A percentile compares a stretch with the other conserved stretches of the same genome.
phyloP scores from a whole-genome alignment of 202 grass and related monocot genomes.

The Elaeis oleifera region DNA sequence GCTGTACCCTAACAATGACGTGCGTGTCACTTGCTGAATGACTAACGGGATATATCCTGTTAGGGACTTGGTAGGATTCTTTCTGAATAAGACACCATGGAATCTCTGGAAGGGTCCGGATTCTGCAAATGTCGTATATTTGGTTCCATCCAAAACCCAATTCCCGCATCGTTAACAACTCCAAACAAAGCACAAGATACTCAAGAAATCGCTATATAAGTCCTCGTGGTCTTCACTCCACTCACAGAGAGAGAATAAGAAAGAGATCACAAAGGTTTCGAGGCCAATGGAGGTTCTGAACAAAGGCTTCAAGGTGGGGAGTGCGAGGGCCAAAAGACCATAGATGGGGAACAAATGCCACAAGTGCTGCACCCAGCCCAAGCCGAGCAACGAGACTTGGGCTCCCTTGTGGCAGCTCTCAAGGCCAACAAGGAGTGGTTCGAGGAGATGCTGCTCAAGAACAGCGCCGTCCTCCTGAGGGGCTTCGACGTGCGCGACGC shows the following conservation, averaged over 20 bases:
- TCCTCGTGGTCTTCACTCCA: too few species aligned
- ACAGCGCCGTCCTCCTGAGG: slow-evolving; percentile 44
- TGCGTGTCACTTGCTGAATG: too few species aligned
- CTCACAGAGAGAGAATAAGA: background rate
- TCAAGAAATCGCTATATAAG: too few species aligned
- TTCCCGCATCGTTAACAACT: too few species aligned
- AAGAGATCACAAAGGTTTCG: background rate
- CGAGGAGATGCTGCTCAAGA: slow-evolving; percentile 31
- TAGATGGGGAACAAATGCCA: slow-evolving; percentile 53
- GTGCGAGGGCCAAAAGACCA: slow-evolving; percentile 46
- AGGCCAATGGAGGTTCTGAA: background rate
- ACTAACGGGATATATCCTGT: too few species aligned
- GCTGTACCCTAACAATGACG: too few species aligned
- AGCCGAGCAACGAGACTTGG: background rate
- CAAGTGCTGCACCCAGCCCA: slow-evolving; percentile 23
- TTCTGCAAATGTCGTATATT: too few species aligned
- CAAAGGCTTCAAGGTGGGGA: slow-evolving; percentile 30
- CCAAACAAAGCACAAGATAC: too few species aligned
- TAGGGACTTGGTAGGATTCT: too few species aligned
- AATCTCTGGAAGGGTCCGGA: too few species aligned
- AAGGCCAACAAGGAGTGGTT: slow-evolving; percentile 41
- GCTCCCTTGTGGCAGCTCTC: slow-evolving; percentile 32
- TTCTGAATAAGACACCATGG: too few species aligned
- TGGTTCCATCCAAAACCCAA: too few species aligned
- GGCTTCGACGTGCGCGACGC: slow-evolving; percentile 59